Conservation (phyloP, 108 stramenopile genomes). For the Aurantiochytrium sp. region DNA sequence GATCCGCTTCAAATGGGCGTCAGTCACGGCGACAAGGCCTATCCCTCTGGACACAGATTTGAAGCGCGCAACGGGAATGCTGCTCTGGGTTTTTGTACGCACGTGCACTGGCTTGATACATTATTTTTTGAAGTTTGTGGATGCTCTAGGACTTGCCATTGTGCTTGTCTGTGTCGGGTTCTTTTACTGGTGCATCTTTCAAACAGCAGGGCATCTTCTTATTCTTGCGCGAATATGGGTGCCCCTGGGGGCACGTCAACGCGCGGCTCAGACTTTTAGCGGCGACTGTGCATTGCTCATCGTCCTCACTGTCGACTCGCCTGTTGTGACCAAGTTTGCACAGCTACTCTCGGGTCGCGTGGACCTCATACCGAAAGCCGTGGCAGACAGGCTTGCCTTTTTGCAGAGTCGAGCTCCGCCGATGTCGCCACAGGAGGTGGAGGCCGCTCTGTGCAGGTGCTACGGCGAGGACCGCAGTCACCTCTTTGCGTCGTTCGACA, state of each 20-base stretch:
- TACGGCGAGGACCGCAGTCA: neutral
- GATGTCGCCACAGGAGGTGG: neutral
- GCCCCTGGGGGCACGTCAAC: neutral
- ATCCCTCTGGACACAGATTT: neutral
- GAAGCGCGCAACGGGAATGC: neutral
- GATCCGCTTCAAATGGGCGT: neutral
- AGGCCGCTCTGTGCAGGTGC: neutral
- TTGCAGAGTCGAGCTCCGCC: neutral
- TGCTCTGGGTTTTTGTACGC: neutral
- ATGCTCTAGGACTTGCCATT: neutral
- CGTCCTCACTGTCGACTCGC: too few species aligned
- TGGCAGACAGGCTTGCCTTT: neutral
- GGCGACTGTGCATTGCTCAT: neutral
- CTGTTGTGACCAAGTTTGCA: too few species aligned
- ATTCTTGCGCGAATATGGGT: neutral
- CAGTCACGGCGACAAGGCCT: neutral
- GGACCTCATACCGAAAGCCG: neutral
- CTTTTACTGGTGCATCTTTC: neutral
- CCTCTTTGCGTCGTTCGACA: neutral
- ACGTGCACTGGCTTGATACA: neutral
- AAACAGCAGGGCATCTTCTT: neutral
- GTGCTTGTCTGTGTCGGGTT: neutral
- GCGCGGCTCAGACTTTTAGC: neutral
- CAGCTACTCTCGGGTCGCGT: too few species aligned
- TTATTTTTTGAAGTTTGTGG: neutral